These are phyloP conservation scores for Skeletonema tropicum DNA, from an alignment of 108 stramenopile genomes.

Conservation along the genomic window DNA sequence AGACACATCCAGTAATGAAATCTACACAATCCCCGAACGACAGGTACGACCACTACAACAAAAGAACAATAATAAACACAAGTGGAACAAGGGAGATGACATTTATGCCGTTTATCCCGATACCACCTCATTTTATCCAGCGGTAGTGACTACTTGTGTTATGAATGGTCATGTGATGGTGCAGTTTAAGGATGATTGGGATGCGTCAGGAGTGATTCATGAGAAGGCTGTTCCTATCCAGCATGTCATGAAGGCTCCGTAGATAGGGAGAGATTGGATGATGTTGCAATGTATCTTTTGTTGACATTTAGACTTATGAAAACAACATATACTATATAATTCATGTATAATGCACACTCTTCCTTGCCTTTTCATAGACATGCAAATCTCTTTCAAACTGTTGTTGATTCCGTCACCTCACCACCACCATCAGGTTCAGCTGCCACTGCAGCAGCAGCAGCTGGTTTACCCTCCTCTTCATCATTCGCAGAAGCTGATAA, in stretches of 20 bases:
- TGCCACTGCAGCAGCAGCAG: too few species aligned
- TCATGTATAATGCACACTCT: neutral
- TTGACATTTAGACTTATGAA: neutral
- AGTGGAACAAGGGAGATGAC: slow-evolving; percentile 53
- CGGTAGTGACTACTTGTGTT: slow-evolving; percentile 53
- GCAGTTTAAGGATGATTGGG: slow-evolving; percentile 80
- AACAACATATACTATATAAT: neutral
- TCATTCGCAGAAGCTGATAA: too few species aligned
- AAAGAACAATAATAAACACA: slow-evolving; percentile 12
- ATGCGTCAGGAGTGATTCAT: slow-evolving; percentile 79
- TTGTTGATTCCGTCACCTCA: too few species aligned
- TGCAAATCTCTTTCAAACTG: neutral
- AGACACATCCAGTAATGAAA: slow-evolving; percentile 80
- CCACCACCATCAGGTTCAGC: too few species aligned
- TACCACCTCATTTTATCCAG: slow-evolving; percentile 87
- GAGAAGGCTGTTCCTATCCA: slow-evolving; percentile 77
- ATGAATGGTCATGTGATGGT: slow-evolving; percentile 71
- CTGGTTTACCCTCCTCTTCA: too few species aligned
- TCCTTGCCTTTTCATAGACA: too few species aligned
- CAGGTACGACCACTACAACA: slow-evolving; percentile 60
- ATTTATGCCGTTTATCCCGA: slow-evolving; percentile 89
- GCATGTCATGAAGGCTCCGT: slow-evolving; percentile 78
- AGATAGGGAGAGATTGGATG: too few species aligned
- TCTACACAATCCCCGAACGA: slow-evolving; percentile 70
- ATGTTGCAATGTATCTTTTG: neutral